Base-by-base conservation (phyloP, 768 basidiomycete genomes). In the Cytidiella melzeri region DNA sequence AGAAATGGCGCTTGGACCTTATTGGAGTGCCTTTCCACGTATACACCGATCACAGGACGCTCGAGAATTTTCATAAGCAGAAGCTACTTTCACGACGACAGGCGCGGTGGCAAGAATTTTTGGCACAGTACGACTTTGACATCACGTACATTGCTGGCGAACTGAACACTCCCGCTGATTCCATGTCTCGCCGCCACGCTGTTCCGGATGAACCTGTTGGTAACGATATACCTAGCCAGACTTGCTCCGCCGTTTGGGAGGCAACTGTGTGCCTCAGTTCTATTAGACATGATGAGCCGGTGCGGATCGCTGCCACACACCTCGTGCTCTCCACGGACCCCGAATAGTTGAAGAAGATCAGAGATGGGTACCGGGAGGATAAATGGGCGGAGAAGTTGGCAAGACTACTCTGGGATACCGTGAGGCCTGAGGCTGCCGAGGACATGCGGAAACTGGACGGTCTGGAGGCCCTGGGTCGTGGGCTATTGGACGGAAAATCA, bases 111-210 rank as follows among this genome's bases (percentile, higher is more conserved):
- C 15, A 67, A 3, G 64, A 74, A 48, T 65, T 67, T 15, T 47
- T 78, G 1, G 45, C 55, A 0, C 55, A 67, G 18, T 77, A 71
- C 47, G 65, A 74, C 40, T 58, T 58, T 40, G 41, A 53, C 0
- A 64, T 73, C 18, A 40, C 45, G 4, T 74, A 73, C 47, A 51
- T 77, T 61, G 40, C 56, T 0, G 74, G 73, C 0, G 55, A 57
- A 1, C 59, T 65, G 0, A 75, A 77, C 53, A 55, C 66, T 1
- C 51, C 68, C 0, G 62, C 69, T 2, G 73, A 76, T 55, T 63
- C 70, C 12, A 24, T 26, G 5, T 49, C 57, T 6, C 50, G 37
- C 12, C 15, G 28, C 3, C 48, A 25, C 1, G 38, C 38, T 3
- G 24, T n/a, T n/a, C n/a, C n/a, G n/a, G n/a, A 48, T 21, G 47